Evolutionary conservation across 169 alveolate species (phyloP), one percentile per base, ranked within the genome.

Genomic region (Eimeria mitis): DNA sequence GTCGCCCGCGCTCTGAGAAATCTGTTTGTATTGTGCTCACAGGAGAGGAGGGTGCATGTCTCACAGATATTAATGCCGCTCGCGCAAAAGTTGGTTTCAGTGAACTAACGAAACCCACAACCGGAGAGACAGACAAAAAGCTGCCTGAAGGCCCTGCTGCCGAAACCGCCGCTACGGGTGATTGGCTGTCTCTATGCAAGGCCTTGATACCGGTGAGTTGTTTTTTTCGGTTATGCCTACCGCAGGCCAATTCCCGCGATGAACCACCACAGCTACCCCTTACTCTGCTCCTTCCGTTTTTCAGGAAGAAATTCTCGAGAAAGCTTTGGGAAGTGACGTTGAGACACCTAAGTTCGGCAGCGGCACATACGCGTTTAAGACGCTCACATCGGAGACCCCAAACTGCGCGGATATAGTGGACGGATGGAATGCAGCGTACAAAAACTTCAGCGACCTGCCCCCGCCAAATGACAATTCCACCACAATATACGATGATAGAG

Each of bases 171-270:
- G 14, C 16, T 28, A 21, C 8, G 1, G 40, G 28, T 11, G 49
- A n/a, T 5, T 73, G 56, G 54, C 23, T 40, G 59, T 13, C 34
- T 73, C 59, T 42, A 16, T 73, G 59, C 84, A 40, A 40, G 84
- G 84, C 84, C n/a, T 23, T 44, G 84, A 73, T 23, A 21, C 84
- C 84, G 40, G 61, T 76, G 40, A 76, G 87, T 76, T 76, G 19
- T 16, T 23, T 14, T 6, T 25, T 31, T 70, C 78, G 75, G 34
- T 0, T 70, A 21, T 8, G 31, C 19, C 37, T 65, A 28, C 25
- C 21, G 75, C 75, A 65, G 21, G 44, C 44, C 8, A 65, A 65
- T 9, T n/a, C 42, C 19, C 42, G 25, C 44, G 16, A n/a, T 11
- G 28, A 34, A 25, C 49, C 23, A n/a, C 21, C 49, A 13, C 42